Percentiles rank a stretch among this genome's conserved stretches.
phyloP scores from a whole-genome alignment of 2,329 filamentous ascomycete genomes.

The Cercospora sp. region DNA sequence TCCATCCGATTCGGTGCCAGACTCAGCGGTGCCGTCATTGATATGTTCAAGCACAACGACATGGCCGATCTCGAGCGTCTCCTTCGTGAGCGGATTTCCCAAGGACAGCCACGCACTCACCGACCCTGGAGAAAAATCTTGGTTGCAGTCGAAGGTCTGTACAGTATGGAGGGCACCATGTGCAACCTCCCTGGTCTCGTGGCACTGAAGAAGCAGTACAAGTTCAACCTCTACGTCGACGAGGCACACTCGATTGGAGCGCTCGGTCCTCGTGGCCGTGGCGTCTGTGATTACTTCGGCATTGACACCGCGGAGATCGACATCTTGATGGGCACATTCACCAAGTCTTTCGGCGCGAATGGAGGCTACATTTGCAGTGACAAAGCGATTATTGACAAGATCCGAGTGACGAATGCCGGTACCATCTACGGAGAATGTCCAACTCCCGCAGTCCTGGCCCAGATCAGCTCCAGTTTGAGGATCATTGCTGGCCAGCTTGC shows the following conservation, averaged over 20 bases:
- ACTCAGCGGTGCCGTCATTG: slow-evolving; percentile 90
- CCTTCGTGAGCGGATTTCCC: slow-evolving; percentile 88
- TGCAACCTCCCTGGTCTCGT: slow-evolving; percentile 92
- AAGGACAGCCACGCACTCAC: slow-evolving; percentile 96
- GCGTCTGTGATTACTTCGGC: slow-evolving; percentile 96
- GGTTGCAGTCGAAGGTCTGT: slow-evolving; percentile 92
- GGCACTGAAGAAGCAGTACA: slow-evolving; percentile 89
- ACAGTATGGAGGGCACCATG: slow-evolving; percentile 99
- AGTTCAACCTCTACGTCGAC: slow-evolving; percentile 93
- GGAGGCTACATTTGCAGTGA: slow-evolving; percentile 92
- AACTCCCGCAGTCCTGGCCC: slow-evolving; percentile 81
- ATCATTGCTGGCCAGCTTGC: slow-evolving; percentile 86
- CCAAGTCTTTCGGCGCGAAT: slow-evolving; percentile 97
- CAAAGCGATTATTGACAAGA: slow-evolving; percentile 88
- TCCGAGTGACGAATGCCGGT: slow-evolving; percentile 80
- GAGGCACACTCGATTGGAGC: slow-evolving; percentile 96
- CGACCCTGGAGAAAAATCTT: slow-evolving; percentile 99
- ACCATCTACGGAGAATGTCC: slow-evolving; percentile 86
- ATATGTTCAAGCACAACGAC: slow-evolving; percentile 97
- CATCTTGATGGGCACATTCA: slow-evolving; percentile 96
- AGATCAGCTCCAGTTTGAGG: slow-evolving; percentile 82
- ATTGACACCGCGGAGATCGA: slow-evolving; percentile 86
- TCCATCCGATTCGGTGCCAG: slow-evolving; percentile 95
- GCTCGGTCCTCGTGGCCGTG: slow-evolving; percentile 81
- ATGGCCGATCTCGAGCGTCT: slow-evolving; percentile 83